These are phyloP conservation scores for Suillus weaverae DNA, from an alignment of 768 basidiomycete genomes.

Conservation along the genomic window DNA sequence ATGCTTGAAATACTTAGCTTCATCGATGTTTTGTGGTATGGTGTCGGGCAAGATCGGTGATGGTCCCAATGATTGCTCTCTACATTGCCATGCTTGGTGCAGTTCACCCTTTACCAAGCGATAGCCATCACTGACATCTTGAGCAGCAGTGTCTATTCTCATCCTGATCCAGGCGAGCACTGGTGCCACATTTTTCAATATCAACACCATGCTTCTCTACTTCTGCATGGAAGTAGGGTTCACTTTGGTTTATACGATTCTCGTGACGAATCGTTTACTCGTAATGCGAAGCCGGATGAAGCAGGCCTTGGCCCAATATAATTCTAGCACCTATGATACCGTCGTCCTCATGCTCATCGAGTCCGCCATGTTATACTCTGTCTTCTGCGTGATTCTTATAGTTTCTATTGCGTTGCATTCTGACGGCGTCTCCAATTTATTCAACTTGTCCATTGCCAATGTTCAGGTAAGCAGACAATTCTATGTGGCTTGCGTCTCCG, in stretches of 20 bases:
- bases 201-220: constrained; percentile 28
- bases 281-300: constrained; percentile 18
- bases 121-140: background rate
- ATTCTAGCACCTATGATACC: constrained; percentile 21
- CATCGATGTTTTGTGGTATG: constrained; percentile 19
- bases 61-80: constrained; percentile 17
- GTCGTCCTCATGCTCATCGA: constrained; percentile 37
- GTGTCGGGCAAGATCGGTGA: constrained; percentile 14
- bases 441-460: constrained; percentile 32
- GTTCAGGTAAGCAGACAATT: constrained; percentile 25
- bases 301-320: background rate
- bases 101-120: background rate
- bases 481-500: no score
- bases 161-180: constrained; percentile 17
- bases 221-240: constrained; percentile 30
- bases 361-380: constrained; percentile 32
- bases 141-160: constrained; percentile 19
- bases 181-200: constrained; percentile 20
- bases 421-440: constrained; percentile 27
- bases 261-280: constrained; percentile 33
- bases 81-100: constrained; percentile 17
- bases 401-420: constrained; percentile 26
- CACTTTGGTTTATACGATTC: constrained; percentile 33
- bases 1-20: background rate
- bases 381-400: constrained; percentile 31